Base-by-base conservation (phyloP, 768 basidiomycete genomes). In the Russula abietina region DNA sequence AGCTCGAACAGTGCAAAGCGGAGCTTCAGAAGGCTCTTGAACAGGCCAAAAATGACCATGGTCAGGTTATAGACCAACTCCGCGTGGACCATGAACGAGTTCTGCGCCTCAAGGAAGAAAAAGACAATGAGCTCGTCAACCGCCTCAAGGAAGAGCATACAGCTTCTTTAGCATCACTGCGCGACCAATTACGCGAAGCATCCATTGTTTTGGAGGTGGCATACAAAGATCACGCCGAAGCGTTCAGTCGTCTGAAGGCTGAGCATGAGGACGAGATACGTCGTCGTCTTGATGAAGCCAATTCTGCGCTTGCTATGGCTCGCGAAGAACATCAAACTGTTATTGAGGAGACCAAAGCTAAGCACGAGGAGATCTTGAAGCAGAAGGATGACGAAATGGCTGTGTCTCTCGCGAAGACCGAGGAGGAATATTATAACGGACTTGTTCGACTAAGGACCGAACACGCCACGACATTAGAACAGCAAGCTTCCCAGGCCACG, bases 361-460 rank as follows among this genome's bases (percentile, higher is more conserved):
- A 84, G 56, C 86, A 90, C 68, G 75, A 79, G 16, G 81, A 81
- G 56, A 67, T 71, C 11, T 71, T 85, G 62, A 86, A 85, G 73
- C 77, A 79, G 71, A 84, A 83, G 71, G 85, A 87, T 48, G 84
- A 83, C 12, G 79, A 83, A 64, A 74, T 82, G 30, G 78, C 83
- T 7, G 75, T 79, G 14, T 75, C 78, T 45, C 79, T 90, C 16
- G 83, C 84, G 64, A 81, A 79, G 56, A 90, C 87, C 7, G 88
- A 89, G 69, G 89, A 87, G 68, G 87, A 91, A 70, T 91, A 91
- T 69, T 90, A 91, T 71, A 85, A 91, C 61, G 85, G 84, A 24
- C 76, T 93, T 46, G 88, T 85, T 16, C 89, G 88, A 68, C 81
- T 93, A 53, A 87, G 90, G 48, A 77, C 71, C 16, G 87, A 90